Conservation (phyloP, 1,284 basidiomycete species). For the Naganishia sp. region DNA sequence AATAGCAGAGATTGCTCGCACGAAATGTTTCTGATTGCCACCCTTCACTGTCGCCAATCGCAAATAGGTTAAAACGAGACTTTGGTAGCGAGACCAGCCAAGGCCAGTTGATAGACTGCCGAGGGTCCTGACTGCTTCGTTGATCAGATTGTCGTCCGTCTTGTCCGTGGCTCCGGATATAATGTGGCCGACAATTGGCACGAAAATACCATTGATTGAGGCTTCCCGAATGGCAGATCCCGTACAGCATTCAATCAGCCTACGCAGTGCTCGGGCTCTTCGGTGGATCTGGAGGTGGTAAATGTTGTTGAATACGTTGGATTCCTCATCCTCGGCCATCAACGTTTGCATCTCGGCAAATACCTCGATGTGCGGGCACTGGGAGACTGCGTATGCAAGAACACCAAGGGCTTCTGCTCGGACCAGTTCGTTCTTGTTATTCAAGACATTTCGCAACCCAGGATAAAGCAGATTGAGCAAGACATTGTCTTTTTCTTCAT, state of each 20-base stretch:
- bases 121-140: conserved; percentile 79
- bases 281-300: conserved; percentile 93
- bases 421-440: conserved; percentile 83
- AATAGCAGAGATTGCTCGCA: conserved; percentile 82
- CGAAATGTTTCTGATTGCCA: conserved; percentile 75
- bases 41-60: conserved; percentile 71
- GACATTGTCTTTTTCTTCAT: conserved; percentile 52
- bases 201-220: conserved; percentile 77
- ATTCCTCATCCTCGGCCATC: conserved; percentile 88
- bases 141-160: conserved; percentile 85
- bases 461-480: conserved; percentile 65
- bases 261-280: conserved; percentile 79
- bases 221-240: conserved; percentile 69
- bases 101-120: conserved; percentile 73
- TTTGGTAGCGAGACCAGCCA: conserved; percentile 83
- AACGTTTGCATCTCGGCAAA: conserved; percentile 78
- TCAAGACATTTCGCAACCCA: conserved; percentile 76
- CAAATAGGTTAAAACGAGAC: conserved; percentile 78
- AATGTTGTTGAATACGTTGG: conserved; percentile 95
- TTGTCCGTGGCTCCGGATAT: conserved; percentile 66
- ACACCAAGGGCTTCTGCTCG: conserved; percentile 82
- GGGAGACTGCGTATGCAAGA: conserved; percentile 71
- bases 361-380: conserved; percentile 63
- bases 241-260: conserved; percentile 79
- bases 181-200: conserved; percentile 84